Percentiles rank a stretch among this genome's conserved stretches.
Conservation (phyloP, 1,139 yeast genomes). For the Protomyces inundatus region DNA sequence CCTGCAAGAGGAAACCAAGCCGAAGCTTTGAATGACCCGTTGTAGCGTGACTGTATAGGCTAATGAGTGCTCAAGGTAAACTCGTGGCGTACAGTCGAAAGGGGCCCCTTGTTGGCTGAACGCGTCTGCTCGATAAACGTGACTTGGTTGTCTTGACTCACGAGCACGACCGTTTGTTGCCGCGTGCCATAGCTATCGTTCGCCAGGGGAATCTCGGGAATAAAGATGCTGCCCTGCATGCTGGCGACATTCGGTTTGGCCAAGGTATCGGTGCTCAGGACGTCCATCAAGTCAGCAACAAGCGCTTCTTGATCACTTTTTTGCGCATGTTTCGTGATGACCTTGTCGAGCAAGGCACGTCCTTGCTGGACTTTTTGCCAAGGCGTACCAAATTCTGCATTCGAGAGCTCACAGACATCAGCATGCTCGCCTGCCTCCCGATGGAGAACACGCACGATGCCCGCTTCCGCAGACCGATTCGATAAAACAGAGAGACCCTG, state of each 20-base stretch:
- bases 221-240: constrained; percentile 59
- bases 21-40: background rate
- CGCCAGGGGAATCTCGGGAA: constrained; percentile 34
- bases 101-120: background rate
- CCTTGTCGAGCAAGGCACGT: constrained; percentile 42
- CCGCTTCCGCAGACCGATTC: constrained; percentile 32
- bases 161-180: constrained; percentile 73
- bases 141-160: constrained; percentile 49
- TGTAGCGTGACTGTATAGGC: too few relatives aligned
- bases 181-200: constrained; percentile 67
- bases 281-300: constrained; percentile 49
- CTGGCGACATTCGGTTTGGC: constrained; percentile 39
- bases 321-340: constrained; percentile 40
- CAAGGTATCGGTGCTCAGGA: constrained; percentile 51
- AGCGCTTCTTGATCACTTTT: constrained; percentile 42
- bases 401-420: constrained; percentile 55
- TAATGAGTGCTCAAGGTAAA: too few relatives aligned
- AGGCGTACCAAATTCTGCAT: constrained; percentile 56
- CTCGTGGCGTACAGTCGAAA: background rate
- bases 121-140: constrained; percentile 45
- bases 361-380: constrained; percentile 72
- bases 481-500: constrained; percentile 38
- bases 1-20: background rate
- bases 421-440: constrained; percentile 1
- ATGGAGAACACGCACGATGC: background rate